A percentile compares a stretch with the other conserved stretches of the same genome.
These are phyloP conservation scores for Phaeosphaeria sp. DNA, from an alignment of 2,329 filamentous ascomycete genomes.

Conservation along the genomic window DNA sequence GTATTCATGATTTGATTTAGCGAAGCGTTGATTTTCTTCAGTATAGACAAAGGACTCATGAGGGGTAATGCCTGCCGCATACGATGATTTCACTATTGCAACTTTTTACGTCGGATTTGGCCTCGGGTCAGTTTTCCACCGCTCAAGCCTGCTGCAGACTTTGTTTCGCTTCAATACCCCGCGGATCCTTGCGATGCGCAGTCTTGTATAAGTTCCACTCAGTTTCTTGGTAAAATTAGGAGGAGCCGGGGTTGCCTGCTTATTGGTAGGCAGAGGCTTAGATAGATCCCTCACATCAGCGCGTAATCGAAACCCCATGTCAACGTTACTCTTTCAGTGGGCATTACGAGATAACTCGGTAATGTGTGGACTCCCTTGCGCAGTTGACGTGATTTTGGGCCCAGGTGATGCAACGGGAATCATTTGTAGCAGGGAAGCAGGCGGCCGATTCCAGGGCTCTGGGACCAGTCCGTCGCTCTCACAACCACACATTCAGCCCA, in stretches of 20 bases:
- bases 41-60: constrained; percentile 35
- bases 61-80: constrained; percentile 31
- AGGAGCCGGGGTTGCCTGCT: constrained; percentile 30
- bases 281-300: constrained; percentile 40
- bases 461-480: constrained; percentile 16
- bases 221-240: constrained; percentile 22
- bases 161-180: constrained; percentile 44
- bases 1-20: constrained; percentile 37
- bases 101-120: neutral
- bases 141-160: constrained; percentile 24
- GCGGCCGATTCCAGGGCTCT: constrained; percentile 22
- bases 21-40: constrained; percentile 38
- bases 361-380: constrained; percentile 12
- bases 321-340: constrained; percentile 20
- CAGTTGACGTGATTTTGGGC: constrained; percentile 43
- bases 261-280: constrained; percentile 37
- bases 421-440: constrained; percentile 20
- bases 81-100: constrained; percentile 38
- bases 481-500: constrained; percentile 1
- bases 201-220: constrained; percentile 44
- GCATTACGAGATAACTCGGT: constrained; percentile 42
- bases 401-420: constrained; percentile 37
- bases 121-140: constrained; percentile 4
- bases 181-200: constrained; percentile 39
- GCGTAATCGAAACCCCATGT: constrained; percentile 38